phyloP scores from a whole-genome alignment of 176 grass and related monocot species.

The Eleusine indica region DNA sequence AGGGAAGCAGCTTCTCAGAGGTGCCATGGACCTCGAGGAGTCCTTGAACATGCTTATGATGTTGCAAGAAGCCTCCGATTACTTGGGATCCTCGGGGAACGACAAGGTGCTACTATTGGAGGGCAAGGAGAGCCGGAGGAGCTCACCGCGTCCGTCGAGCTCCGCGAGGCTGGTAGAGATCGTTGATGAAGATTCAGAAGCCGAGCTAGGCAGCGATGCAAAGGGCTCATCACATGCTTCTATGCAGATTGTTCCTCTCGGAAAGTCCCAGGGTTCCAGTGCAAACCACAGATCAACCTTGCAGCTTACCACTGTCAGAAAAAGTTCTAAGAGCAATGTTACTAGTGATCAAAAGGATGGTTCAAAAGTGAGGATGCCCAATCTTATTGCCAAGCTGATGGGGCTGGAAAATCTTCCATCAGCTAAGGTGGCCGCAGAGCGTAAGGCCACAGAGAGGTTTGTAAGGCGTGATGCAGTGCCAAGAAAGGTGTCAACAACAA shows the following conservation, averaged over 20 bases:
- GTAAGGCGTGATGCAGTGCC: constrained; percentile 51
- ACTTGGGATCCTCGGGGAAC: constrained; percentile 58
- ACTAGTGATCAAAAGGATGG: constrained; percentile 29
- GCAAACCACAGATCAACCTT: constrained; percentile 23
- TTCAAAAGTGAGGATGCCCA: constrained; percentile 74
- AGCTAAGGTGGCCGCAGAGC: constrained; percentile 28
- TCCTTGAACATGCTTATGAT: constrained; percentile 86
- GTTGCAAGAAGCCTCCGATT: constrained; percentile 77
- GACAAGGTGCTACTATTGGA: constrained; percentile 71
- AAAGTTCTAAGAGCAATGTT: constrained; percentile 27
- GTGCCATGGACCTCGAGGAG: constrained; percentile 83
- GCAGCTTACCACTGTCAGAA: constrained; percentile 5
- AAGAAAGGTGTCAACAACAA: constrained; percentile 26
- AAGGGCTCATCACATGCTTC: constrained; percentile 39
- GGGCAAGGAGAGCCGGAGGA: constrained; percentile 56
- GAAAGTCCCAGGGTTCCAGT: constrained; percentile 39
- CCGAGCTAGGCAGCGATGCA: constrained; percentile 12
- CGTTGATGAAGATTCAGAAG: constrained; percentile 35
- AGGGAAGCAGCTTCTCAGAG: constrained; percentile 55
- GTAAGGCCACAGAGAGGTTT: constrained; percentile 47
- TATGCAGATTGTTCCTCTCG: constrained; percentile 51
- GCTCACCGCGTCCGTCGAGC: background rate
- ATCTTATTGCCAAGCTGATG: constrained; percentile 90
- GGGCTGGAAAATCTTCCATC: constrained; percentile 82
- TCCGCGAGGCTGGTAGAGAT: constrained; percentile 53